Conservation (phyloP, 306 rosid species). For the Biancaea sappan region DNA sequence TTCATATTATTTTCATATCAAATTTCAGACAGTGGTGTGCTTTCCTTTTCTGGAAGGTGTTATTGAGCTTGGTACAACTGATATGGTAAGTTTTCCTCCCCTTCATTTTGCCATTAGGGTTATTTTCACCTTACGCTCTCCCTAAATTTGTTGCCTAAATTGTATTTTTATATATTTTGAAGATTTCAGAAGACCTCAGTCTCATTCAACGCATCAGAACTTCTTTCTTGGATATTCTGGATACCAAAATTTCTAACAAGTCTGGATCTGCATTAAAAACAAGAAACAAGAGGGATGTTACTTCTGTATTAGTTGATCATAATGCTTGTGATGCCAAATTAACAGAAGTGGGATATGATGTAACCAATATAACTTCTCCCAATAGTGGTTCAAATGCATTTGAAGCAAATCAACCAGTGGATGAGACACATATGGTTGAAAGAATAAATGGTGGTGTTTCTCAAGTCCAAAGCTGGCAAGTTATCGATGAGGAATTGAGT, state of each 20-base stretch:
- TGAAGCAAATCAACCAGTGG: conserved; percentile 45
- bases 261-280: conserved; percentile 33
- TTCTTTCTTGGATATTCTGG: conserved; percentile 56
- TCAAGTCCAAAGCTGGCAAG: conserved; percentile 77
- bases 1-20: conserved; percentile 31
- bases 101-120: conserved; percentile 2
- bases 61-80: conserved; percentile 73
- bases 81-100: conserved; percentile 45
- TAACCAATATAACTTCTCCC: conserved; percentile 53
- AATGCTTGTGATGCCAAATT: conserved; percentile 44
- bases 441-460: conserved; percentile 52
- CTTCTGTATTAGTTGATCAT: conserved; percentile 40
- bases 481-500: conserved; percentile 70
- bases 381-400: conserved; percentile 53
- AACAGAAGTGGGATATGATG: conserved; percentile 37
- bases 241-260: conserved; percentile 36
- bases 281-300: conserved; percentile 38
- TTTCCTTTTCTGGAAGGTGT: conserved; percentile 84
- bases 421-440: conserved; percentile 55
- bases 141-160: conserved; percentile 7
- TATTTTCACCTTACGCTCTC: not conserved
- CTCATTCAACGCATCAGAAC: conserved; percentile 59
- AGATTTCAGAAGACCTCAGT: conserved; percentile 72
- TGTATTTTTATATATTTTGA: conserved; percentile 26
- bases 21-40: conserved; percentile 77